phyloP scores from a whole-genome alignment of 2,329 filamentous ascomycete genomes.

The Cryphonectria naterciae region DNA sequence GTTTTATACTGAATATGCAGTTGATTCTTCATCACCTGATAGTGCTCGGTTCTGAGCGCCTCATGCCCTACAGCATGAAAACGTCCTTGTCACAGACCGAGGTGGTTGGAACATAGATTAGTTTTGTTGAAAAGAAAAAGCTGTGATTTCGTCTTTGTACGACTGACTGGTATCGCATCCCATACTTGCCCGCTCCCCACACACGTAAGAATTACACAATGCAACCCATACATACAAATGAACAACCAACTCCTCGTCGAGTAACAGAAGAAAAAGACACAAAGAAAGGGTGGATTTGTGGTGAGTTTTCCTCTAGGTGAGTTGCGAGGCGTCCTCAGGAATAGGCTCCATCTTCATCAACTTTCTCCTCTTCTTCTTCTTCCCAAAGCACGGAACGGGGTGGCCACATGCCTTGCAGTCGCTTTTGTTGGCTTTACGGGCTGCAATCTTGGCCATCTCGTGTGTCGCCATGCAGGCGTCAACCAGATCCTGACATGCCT shows the following conservation, averaged over 20 bases:
- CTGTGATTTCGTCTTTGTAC: constrained; percentile 11
- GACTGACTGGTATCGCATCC: constrained; percentile 16
- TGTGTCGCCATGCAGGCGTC: background rate
- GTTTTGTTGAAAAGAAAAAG: background rate
- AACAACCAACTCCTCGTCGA: constrained; percentile 2
- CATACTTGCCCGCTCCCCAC: background rate
- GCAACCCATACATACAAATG: background rate
- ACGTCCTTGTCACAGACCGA: background rate
- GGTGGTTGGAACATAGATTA: background rate
- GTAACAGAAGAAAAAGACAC: background rate
- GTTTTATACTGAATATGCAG: no score
- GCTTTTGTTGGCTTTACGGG: background rate
- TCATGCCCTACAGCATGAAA: background rate
- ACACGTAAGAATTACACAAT: background rate
- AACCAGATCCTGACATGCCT: background rate
- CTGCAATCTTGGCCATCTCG: background rate
- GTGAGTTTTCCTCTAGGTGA: background rate
- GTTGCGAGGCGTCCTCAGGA: background rate
- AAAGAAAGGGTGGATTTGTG: background rate
- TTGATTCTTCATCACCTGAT: no score
- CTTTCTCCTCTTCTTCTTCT: background rate
- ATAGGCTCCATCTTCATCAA: background rate
- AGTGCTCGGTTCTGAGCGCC: background rate
- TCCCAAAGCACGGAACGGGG: background rate
- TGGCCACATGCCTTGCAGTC: background rate